phyloP scores from a whole-genome alignment of 148 eudicot genomes.

The Rhododendron ovatum region DNA sequence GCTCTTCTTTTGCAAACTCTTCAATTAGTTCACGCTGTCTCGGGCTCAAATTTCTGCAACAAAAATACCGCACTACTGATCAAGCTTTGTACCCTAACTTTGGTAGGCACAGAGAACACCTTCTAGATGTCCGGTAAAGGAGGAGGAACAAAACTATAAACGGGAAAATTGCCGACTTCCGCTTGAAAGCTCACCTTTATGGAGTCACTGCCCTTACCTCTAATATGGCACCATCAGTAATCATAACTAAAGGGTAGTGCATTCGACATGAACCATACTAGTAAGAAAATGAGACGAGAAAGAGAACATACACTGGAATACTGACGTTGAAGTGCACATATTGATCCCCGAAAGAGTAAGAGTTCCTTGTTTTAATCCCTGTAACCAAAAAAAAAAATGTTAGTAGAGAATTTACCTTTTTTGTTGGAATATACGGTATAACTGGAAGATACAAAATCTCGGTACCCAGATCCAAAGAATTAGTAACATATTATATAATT shows the following conservation, averaged over 20 bases:
- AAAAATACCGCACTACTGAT: not conserved
- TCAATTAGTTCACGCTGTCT: constrained; percentile 84
- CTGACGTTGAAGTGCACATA: constrained; percentile 88
- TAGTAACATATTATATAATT: no score
- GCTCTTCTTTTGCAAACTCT: constrained; percentile 86
- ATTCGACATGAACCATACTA: not conserved
- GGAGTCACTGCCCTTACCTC: no score
- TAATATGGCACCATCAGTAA: not conserved
- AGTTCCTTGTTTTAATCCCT: constrained; percentile 80
- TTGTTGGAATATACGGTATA: not conserved
- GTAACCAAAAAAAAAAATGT: constrained; percentile 5
- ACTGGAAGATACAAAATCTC: not conserved
- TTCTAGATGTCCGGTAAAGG: not conserved
- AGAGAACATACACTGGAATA: constrained; percentile 75
- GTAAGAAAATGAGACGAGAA: not conserved
- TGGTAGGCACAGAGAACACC: not conserved
- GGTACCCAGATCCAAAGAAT: not conserved
- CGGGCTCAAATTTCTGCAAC: constrained; percentile 60
- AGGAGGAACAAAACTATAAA: not conserved
- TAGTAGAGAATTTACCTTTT: not conserved
- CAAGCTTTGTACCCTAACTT: not conserved
- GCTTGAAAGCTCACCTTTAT: not conserved
- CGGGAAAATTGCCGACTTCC: not conserved
- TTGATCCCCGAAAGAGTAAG: constrained; percentile 73
- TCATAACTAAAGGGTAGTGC: not conserved